Conservation (phyloP, 352 stramenopile species). For the Phytophthora cajani region DNA sequence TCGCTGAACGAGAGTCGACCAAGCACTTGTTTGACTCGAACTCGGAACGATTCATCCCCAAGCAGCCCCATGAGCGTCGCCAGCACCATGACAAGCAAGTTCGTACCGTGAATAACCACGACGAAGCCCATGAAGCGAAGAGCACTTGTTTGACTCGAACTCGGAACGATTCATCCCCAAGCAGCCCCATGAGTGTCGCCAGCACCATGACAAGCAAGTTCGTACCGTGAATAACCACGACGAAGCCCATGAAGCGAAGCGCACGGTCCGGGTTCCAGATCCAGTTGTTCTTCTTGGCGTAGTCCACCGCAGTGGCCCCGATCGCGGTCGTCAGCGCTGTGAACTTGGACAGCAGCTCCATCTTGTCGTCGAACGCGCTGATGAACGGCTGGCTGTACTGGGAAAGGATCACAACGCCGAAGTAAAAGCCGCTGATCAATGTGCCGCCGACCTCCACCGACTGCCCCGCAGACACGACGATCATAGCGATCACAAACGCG, state of each 20-base stretch:
- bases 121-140: background rate
- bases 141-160: background rate
- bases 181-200: background rate
- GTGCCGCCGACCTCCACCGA: background rate
- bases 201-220: background rate
- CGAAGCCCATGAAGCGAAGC: background rate
- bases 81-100: background rate
- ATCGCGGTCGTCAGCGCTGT: background rate
- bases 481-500: background rate
- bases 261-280: background rate
- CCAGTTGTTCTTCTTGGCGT: conserved; percentile 3
- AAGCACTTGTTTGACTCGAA: background rate
- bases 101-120: background rate
- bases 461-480: background rate
- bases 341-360: conserved; percentile 1
- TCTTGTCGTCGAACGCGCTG: background rate
- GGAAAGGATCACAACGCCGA: background rate
- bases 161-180: background rate
- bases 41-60: background rate
- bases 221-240: background rate
- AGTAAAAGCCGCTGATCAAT: background rate
- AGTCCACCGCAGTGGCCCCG: background rate
- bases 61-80: background rate
- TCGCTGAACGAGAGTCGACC: conserved; percentile 1
- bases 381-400: conserved; percentile 1